Evolutionary conservation across 1,139 yeast genomes (phyloP).

Genomic region (Debaryomyces sp.): DNA sequence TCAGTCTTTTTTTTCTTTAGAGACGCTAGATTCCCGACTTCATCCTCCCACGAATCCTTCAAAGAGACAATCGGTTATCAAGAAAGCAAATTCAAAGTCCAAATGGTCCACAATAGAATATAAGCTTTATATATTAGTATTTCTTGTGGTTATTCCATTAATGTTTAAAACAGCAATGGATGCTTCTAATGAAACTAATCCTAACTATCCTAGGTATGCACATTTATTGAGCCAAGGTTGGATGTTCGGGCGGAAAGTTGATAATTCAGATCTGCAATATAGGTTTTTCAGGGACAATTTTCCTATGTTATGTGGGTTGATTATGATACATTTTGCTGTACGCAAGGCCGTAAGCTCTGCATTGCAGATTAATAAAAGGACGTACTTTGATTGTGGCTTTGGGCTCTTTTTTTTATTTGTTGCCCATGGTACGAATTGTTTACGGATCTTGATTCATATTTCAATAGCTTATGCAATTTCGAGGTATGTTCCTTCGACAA

Average conservation of each 20-base stretch:
- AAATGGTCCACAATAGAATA: slow-evolving; percentile 81
- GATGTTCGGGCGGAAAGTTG: slow-evolving; percentile 80
- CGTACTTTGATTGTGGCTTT: slow-evolving; percentile 69
- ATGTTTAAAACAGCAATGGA: slow-evolving; percentile 82
- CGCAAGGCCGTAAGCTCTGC: slow-evolving; percentile 38
- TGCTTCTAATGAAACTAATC: slow-evolving; percentile 75
- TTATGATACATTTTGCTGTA: slow-evolving; percentile 53
- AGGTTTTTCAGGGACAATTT: slow-evolving; percentile 84
- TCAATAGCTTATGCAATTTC: slow-evolving; percentile 57
- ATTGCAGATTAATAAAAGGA: slow-evolving; percentile 33
- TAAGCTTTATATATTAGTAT: slow-evolving; percentile 61
- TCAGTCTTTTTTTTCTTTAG: slow-evolving; percentile 63
- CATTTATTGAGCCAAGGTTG: slow-evolving; percentile 69
- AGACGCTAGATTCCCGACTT: slow-evolving; percentile 76
- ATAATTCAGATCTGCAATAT: slow-evolving; percentile 90
- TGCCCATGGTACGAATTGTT: slow-evolving; percentile 76
- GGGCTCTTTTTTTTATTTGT: slow-evolving; percentile 71
- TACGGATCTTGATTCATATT: slow-evolving; percentile 64
- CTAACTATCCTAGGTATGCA: slow-evolving; percentile 69
- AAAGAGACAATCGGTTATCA: slow-evolving; percentile 43
- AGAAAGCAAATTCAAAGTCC: slow-evolving; percentile 50
- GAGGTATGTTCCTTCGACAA: slow-evolving; percentile 34
- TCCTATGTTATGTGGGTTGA: slow-evolving; percentile 57
- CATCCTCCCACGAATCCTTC: slow-evolving; percentile 53
- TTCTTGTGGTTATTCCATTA: slow-evolving; percentile 72